Evolutionary conservation across 2,329 filamentous ascomycete species (phyloP).

Genomic region (Sclerotinia spermophila): DNA sequence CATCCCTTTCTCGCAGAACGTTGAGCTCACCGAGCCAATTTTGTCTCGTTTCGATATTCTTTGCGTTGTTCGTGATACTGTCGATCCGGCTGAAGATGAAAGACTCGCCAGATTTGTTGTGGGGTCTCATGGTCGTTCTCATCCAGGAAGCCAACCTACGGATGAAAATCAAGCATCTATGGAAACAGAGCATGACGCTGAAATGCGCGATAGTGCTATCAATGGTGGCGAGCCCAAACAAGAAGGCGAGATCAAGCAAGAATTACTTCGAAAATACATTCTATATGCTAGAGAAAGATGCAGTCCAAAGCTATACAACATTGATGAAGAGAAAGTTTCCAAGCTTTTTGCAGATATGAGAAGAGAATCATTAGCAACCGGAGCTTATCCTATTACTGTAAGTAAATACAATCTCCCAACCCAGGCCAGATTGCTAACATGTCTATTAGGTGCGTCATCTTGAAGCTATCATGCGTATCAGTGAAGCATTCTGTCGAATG

Average conservation of each 20-base stretch:
- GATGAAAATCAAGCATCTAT: conserved; percentile 52
- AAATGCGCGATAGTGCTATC: conserved; percentile 40
- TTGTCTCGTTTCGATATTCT: conserved; percentile 97
- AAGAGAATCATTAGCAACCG: conserved; percentile 85
- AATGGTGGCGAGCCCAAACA: conserved; percentile 47
- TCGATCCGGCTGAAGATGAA: conserved; percentile 89
- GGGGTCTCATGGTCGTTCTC: conserved; percentile 86
- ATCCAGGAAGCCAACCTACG: conserved; percentile 56
- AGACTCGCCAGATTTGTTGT: conserved; percentile 92
- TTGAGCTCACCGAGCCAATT: conserved; percentile 95
- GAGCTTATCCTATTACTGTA: conserved; percentile 97
- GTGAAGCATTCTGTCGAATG: conserved; percentile 95
- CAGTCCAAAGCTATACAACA: conserved; percentile 89
- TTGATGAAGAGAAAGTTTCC: conserved; percentile 96
- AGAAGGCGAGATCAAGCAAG: conserved; percentile 79
- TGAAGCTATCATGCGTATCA: conserved; percentile 95
- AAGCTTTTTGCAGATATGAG: conserved; percentile 95
- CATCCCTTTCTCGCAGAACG: conserved; percentile 92
- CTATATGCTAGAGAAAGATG: conserved; percentile 89
- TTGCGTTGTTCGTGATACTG: conserved; percentile 91
- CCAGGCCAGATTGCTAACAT: background rate
- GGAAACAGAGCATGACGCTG: conserved; percentile 59
- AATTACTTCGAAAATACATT: conserved; percentile 92
- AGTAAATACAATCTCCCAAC: conserved; percentile 39
- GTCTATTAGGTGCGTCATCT: conserved; percentile 78